Evolutionary conservation across 2,329 filamentous ascomycete genomes (phyloP), one percentile per base, ranked within the genome.

Genomic region (Biscogniauxia marginata): DNA sequence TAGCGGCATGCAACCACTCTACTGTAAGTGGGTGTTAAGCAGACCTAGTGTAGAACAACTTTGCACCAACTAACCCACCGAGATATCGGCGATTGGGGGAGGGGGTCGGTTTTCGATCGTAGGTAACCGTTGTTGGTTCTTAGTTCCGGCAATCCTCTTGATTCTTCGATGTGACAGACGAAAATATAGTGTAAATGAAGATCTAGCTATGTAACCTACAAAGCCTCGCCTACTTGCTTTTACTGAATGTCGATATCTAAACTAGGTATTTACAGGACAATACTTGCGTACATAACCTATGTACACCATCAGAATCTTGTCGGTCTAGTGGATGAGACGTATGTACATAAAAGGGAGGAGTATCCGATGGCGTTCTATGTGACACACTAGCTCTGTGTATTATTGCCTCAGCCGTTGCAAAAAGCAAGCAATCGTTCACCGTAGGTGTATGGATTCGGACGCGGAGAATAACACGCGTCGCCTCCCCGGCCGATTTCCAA

Each of bases 1-100:
- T 57, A 52, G 46, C 49, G 34, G 20, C 50, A 56, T 55, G 57
- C 59, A 57, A 59, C 49, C 57, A 62, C 55, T 60, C 20, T 46
- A 39, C 30, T 39, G 11, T 34, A 11, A 34, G 30, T 39, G 30
- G 9, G 30, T 39, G 30, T 16, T 39, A 39, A 39, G 30, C 11
- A 39, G 30, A 9, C 13, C n/a, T 16, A n/a, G n/a, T n/a, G n/a
- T n/a, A n/a, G n/a, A n/a, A n/a, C n/a, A n/a, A 9, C 9, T 16
- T 16, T 16, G 13, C 30, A n/a, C 30, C 30, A 39, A 39, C 30
- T 3, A 39, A 18, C 11, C 24, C 48, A n/a, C 7, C 48, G 24
- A 49, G 23, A 49, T 30, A 24, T 30, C 23, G 48, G 16, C 48
- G 30, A 16, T 6, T n/a, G n/a, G n/a, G n/a, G n/a, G n/a, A n/a